These are phyloP conservation scores for Trichophyton equinum DNA, from an alignment of 2,329 filamentous ascomycete genomes.

Conservation along the genomic window DNA sequence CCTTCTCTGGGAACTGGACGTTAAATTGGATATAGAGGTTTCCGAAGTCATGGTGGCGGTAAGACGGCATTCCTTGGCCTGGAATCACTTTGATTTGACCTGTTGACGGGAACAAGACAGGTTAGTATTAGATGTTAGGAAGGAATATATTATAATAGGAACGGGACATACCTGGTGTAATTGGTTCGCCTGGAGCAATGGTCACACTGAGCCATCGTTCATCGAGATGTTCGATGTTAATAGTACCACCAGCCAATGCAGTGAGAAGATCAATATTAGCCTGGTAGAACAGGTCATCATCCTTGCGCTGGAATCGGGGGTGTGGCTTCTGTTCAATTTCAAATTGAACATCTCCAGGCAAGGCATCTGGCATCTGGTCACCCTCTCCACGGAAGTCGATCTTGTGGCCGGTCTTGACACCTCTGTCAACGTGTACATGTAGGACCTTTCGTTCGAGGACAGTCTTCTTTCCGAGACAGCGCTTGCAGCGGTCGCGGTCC, in stretches of 20 bases:
- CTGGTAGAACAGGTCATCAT: constrained; percentile 90
- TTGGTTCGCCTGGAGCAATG: constrained; percentile 87
- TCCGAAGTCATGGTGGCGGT: constrained; percentile 84
- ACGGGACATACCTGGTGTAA: constrained; percentile 58
- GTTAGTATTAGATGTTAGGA: background rate
- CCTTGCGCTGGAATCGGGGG: constrained; percentile 82
- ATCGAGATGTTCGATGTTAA: constrained; percentile 92
- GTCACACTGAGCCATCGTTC: constrained; percentile 93
- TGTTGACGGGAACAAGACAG: constrained; percentile 26
- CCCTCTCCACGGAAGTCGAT: constrained; percentile 95
- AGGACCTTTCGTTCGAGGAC: constrained; percentile 94
- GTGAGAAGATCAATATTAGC: constrained; percentile 93
- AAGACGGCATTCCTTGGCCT: constrained; percentile 95
- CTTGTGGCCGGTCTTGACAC: constrained; percentile 86
- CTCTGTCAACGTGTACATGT: constrained; percentile 92
- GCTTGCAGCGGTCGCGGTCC: constrained; percentile 96
- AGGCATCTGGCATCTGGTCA: constrained; percentile 84
- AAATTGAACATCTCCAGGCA: constrained; percentile 93
- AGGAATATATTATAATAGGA: constrained; percentile 9
- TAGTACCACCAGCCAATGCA: constrained; percentile 77
- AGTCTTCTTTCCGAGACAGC: constrained; percentile 94
- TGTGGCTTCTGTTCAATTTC: constrained; percentile 99
- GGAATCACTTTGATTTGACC: constrained; percentile 87
- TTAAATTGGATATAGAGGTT: constrained; percentile 97
- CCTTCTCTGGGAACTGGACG: constrained; percentile 86